Evolutionary conservation across 1,139 yeast species (phyloP), one percentile per base, ranked within the genome.

Genomic region (Geotrichum fermentans): DNA sequence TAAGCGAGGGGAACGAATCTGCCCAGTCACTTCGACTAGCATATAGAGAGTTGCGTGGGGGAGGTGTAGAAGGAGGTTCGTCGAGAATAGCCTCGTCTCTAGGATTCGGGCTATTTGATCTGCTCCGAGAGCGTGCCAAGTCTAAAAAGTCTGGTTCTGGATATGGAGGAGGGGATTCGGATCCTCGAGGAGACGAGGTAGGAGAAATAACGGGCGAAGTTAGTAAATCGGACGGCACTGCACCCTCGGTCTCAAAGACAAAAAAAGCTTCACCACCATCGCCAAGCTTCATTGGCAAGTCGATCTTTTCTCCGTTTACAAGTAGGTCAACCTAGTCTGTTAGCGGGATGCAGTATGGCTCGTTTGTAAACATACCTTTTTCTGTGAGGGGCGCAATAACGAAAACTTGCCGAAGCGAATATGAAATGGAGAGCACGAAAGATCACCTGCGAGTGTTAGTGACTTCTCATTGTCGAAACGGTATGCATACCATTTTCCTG

Each of bases 201-300:
- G 97, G 95, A 35, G 96, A 85, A 24, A 88, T 71, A 36, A 92
- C 95, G 0, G 99, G 99, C 0, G 97, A 88, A 0, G 98, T 89
- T 57, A 88, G 77, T 54, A 88, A 75, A 55, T 87, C 84, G 51
- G 75, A 73, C 1, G 96, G 95, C 16, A 90, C 83, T 45, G 77
- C 77, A 14, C 73, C 75, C 36, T 77, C 77, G 1, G 97, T 86
- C 61, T 90, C 96, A 69, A 92, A 90, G 43, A 92, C 98, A 63
- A 92, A 92, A 65, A 89, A 90, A 0, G 97, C 98, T 66, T 92
- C 99, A 22, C 99, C 99, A 2, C 95, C 96, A 54, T 92, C 98
- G 11, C 97, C 96, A 45, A 92, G 70, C 67, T 92, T 92, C 98
- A 92, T 92, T 11, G 96, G 96, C 50, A 90, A 72, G 58, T 87